phyloP scores from a whole-genome alignment of 2,329 filamentous ascomycete species.

The Zopfia rhizophila region DNA sequence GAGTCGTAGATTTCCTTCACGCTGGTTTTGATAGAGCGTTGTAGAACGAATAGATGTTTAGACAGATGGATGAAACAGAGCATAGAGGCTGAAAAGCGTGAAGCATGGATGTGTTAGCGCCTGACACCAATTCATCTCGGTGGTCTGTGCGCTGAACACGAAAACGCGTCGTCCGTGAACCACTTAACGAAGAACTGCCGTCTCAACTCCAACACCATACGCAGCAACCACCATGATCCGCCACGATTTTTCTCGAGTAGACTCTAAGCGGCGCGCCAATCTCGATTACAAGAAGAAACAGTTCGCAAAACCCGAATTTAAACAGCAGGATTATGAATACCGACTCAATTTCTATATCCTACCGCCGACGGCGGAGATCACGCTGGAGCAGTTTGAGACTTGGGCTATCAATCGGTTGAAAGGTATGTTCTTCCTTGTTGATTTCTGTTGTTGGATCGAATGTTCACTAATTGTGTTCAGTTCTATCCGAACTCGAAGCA shows the following conservation, averaged over 20 bases:
- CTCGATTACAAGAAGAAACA: slow-evolving; percentile 87
- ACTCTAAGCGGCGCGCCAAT: slow-evolving; percentile 77
- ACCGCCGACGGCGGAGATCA: slow-evolving; percentile 92
- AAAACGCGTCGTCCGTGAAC: slow-evolving; percentile 16
- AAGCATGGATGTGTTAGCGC: too few species aligned
- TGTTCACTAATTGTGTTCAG: slow-evolving; percentile 59
- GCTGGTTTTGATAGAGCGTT: slow-evolving; percentile 1
- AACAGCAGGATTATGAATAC: slow-evolving; percentile 81
- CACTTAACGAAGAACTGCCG: slow-evolving; percentile 5
- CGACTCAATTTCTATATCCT: slow-evolving; percentile 91
- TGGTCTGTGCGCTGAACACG: slow-evolving; percentile 3
- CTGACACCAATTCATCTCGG: too few species aligned
- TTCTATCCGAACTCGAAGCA: slow-evolving; percentile 88
- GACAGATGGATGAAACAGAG: too few species aligned
- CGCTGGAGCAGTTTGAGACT: slow-evolving; percentile 96
- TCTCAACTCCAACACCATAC: slow-evolving; percentile 7
- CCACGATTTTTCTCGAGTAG: slow-evolving; percentile 56
- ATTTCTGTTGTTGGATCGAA: not conserved
- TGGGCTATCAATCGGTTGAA: slow-evolving; percentile 95
- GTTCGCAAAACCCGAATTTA: slow-evolving; percentile 80
- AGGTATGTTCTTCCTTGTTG: slow-evolving; percentile 63
- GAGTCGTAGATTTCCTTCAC: not conserved
- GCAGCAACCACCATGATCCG: slow-evolving; percentile 47
- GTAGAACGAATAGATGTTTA: slow-evolving; percentile 10
- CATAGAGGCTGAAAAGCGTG: too few species aligned